Conservation (phyloP, 1,284 basidiomycete species). For the Cryptococcus sp. region DNA sequence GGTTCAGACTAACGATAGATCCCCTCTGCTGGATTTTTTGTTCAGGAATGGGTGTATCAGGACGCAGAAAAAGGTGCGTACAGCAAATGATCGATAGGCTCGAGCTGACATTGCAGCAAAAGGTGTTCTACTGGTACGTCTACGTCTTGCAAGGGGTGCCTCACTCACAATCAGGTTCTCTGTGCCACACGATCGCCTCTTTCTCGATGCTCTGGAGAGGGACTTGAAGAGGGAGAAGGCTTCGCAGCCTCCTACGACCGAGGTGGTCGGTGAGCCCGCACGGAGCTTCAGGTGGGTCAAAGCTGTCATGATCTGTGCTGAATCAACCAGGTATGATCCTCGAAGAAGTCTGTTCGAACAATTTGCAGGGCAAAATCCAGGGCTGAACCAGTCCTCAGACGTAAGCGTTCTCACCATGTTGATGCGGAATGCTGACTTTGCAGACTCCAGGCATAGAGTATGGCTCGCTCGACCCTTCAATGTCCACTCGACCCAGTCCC, state of each 20-base stretch:
- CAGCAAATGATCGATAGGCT: not conserved
- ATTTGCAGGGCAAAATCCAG: constrained; percentile 52
- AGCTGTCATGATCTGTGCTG: no score
- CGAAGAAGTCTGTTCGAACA: constrained; percentile 80
- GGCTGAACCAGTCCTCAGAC: constrained; percentile 26
- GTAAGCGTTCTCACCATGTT: not conserved
- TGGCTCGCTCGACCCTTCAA: not conserved
- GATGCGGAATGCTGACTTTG: not conserved
- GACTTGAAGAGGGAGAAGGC: constrained; percentile 89
- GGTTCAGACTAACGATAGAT: constrained; percentile 18
- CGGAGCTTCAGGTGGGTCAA: constrained; percentile 43
- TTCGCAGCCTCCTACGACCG: constrained; percentile 74
- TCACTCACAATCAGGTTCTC: constrained; percentile 54
- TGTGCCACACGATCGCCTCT: constrained; percentile 89
- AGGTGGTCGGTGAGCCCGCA: constrained; percentile 71
- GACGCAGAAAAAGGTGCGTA: constrained; percentile 81
- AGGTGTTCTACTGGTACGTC: constrained; percentile 71
- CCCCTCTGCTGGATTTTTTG: constrained; percentile 71
- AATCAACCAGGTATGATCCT: constrained; percentile 66
- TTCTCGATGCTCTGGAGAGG: constrained; percentile 86
- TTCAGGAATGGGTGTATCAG: constrained; percentile 93
- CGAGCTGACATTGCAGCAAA: constrained; percentile 20
- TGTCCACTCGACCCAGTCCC: not conserved
- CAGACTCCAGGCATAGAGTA: constrained; percentile 3
- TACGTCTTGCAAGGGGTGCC: not conserved